Base-by-base conservation (phyloP, 2,329 filamentous ascomycete species). In the Scorias spongiosa region DNA sequence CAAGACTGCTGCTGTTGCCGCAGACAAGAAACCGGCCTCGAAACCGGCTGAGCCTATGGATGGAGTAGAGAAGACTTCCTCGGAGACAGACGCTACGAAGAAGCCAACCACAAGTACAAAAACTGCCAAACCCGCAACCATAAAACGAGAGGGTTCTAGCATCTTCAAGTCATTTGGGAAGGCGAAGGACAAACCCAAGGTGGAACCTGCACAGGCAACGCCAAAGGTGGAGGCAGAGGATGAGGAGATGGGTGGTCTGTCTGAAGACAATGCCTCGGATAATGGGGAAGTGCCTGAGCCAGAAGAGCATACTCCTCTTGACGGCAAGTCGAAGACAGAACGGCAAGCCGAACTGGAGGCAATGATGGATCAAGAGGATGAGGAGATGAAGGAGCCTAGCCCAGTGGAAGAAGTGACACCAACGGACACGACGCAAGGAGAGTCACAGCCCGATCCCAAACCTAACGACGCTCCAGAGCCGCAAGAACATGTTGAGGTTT, bases 101-200 rank as follows among this genome's bases (percentile, higher is more conserved):
- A 63, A 59, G 48, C 51, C 51, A 2, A 62, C 63, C 4, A 54
- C 55, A 12, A 58, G 59, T 42, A 9, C 11, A 36, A 15, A 15
- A 12, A 53, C 60, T 12, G 59, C 60, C 6, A 70, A 69, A 49
- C 45, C 59, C 14, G 55, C 66, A 2, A 57, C 62, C 5, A 51
- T 72, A 2, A 85, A 84, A 55, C 75, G 74, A 45, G 73, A 75
- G 43, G 69, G 66, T 12, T 75, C 79, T 2, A 74, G 75, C 46
- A 76, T 93, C 20, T 86, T 91, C 70, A 80, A 81, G 47, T 82
- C 84, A 0, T 93, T 93, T 58, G 82, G 84, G 11, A 84, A 81
- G 54, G 39, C 43, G 6, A 55, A 55, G 36, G 61, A 70, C 2
- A 80, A 78, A 53, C 67, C 78, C 4, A 84, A 66, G 47, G 52